phyloP scores from a whole-genome alignment of 2,329 filamentous ascomycete genomes.

The Penicillium sp. region DNA sequence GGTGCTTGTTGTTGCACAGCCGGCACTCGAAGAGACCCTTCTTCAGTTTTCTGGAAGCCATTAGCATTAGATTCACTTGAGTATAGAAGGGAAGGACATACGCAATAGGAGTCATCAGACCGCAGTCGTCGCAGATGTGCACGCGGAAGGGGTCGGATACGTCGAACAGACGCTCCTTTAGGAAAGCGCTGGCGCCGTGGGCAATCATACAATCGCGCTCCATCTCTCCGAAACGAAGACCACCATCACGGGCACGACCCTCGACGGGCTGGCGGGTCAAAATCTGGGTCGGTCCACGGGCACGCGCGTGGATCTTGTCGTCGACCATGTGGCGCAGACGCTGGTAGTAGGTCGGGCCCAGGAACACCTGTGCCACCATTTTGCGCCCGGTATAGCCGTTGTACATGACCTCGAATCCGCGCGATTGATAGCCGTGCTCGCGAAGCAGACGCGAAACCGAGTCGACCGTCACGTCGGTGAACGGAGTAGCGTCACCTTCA shows the following conservation, averaged over 20 bases:
- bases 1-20: conserved; percentile 98
- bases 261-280: conserved; percentile 95
- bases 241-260: conserved; percentile 95
- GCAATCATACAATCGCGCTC: conserved; percentile 99
- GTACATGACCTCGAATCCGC: conserved; percentile 98
- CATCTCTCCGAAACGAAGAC: conserved; percentile 99
- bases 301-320: conserved; percentile 99
- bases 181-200: conserved; percentile 92
- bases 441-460: conserved; percentile 81
- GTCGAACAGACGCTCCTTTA: conserved; percentile 96
- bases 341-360: conserved; percentile 98
- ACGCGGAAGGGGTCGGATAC: conserved; percentile 97
- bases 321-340: conserved; percentile 99
- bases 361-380: conserved; percentile 88
- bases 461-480: conserved; percentile 95
- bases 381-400: conserved; percentile 96
- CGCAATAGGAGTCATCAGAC: conserved; percentile 98
- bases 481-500: conserved; percentile 95
- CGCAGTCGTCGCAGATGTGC: conserved; percentile 97
- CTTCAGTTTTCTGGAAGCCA: conserved; percentile 66
- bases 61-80: conserved; percentile 9
- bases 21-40: conserved; percentile 96
- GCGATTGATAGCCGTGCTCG: conserved; percentile 89
- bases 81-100: conserved; percentile 54
- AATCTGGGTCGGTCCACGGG: conserved; percentile 92